Percentiles rank a stretch among this genome's conserved stretches.
These are phyloP conservation scores for Peniophora sp. DNA, from an alignment of 1,284 basidiomycete genomes.

Conservation along the genomic window DNA sequence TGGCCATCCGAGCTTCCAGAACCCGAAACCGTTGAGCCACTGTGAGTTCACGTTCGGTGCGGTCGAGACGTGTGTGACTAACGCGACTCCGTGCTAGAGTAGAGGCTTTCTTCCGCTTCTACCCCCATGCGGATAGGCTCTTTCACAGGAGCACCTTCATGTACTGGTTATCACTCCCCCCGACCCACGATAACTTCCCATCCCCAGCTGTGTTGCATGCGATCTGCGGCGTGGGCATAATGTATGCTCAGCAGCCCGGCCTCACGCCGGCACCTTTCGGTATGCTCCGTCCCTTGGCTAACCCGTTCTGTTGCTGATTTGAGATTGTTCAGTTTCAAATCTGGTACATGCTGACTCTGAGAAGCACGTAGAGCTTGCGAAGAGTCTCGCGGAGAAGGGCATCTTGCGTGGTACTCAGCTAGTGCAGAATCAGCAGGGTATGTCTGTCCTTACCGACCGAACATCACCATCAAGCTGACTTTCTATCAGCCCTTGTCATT, in stretches of 20 bases:
- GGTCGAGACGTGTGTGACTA: background rate
- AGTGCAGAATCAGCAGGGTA: conserved; percentile 58
- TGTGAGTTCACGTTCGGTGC: conserved; percentile 34
- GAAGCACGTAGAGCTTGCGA: conserved; percentile 52
- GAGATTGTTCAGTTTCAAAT: too few species aligned
- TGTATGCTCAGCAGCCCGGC: conserved; percentile 49
- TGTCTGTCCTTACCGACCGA: conserved; percentile 3
- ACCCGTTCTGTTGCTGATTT: too few species aligned
- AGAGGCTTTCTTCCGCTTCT: conserved; percentile 65
- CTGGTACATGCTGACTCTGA: conserved; percentile 30
- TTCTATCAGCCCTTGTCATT: conserved; percentile 43
- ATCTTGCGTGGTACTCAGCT: conserved; percentile 40
- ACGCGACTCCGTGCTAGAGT: conserved; percentile 32
- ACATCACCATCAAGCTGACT: background rate
- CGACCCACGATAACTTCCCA: conserved; percentile 67
- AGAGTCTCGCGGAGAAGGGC: conserved; percentile 24
- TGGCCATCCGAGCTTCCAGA: conserved; percentile 60
- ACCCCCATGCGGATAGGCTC: conserved; percentile 58
- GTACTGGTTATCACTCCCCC: conserved; percentile 52
- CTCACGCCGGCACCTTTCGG: background rate
- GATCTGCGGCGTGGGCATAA: conserved; percentile 66
- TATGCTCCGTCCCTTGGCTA: background rate
- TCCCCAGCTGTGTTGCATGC: conserved; percentile 60
- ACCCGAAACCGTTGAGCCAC: conserved; percentile 50
- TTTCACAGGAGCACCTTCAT: conserved; percentile 62